Percentiles rank a stretch among this genome's conserved stretches.
Evolutionary conservation across 1,139 yeast genomes (phyloP).

Genomic region (Diutina sp.): DNA sequence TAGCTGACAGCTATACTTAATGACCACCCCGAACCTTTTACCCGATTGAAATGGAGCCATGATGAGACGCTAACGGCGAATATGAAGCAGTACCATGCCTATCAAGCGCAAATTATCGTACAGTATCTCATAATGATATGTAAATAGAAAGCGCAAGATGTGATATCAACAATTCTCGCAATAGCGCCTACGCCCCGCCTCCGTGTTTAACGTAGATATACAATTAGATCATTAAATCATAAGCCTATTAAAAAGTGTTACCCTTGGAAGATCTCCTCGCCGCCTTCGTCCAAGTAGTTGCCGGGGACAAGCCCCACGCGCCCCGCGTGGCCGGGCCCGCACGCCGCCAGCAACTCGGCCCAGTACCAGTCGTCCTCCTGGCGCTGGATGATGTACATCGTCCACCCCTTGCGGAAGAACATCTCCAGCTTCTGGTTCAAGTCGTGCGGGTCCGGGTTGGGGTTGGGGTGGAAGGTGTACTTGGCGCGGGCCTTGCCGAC

Average conservation of each 20-base stretch:
- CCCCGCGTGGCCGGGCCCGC: conserved; percentile 27
- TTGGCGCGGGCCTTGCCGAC: conserved; percentile 52
- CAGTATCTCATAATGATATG: too few species aligned
- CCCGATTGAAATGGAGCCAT: too few species aligned
- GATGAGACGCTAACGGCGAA: conserved; percentile 40
- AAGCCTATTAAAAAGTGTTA: not conserved
- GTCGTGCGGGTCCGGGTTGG: not conserved
- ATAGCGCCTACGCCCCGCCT: too few species aligned
- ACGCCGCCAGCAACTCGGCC: conserved; percentile 52
- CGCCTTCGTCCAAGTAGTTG: conserved; percentile 34
- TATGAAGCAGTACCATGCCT: conserved; percentile 11
- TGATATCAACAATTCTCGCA: too few species aligned
- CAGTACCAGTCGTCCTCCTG: conserved; percentile 92
- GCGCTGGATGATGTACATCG: conserved; percentile 54
- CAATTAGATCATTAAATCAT: not conserved
- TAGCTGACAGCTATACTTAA: conserved; percentile 74
- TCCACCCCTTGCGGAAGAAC: conserved; percentile 60
- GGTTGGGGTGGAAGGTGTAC: conserved; percentile 51
- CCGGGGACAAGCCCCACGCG: conserved; percentile 71
- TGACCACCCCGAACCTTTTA: conserved; percentile 31
- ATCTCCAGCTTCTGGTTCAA: conserved; percentile 65
- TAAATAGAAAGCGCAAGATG: too few species aligned
- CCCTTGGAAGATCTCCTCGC: not conserved
- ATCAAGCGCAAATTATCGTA: too few species aligned
- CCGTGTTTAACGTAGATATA: not conserved